Base-by-base conservation (phyloP, 2,329 filamentous ascomycete genomes). In the Cordyceps pruinosa region DNA sequence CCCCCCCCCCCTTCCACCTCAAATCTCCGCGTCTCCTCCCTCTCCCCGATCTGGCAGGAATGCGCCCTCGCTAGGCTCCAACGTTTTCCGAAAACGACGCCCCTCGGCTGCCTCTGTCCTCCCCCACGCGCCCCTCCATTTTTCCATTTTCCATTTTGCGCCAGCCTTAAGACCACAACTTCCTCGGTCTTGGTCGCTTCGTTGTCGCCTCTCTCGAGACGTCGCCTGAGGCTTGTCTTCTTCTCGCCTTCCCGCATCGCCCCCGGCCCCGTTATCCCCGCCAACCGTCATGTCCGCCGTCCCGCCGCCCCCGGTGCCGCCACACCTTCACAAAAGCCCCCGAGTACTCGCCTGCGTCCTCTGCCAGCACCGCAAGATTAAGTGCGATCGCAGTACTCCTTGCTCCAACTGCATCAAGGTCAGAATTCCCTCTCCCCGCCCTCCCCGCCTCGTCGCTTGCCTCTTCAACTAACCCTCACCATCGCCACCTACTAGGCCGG, bases 351-450 rank as follows among this genome's bases (percentile, higher is more conserved):
- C 78, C 21, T 82, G 81, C 62, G 78, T 81, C 21, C 71, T 83
- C 37, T 84, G 81, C 65, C 81, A 84, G 65, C 78, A 81, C 64
- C 77, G 82, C 64, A 84, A 85, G 70, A 84, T 84, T 69, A 83
- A 82, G 67, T 85, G 82, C 68, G 81, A 84, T 63, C 76, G 81
- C 59, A 77, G 76, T 42, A 81, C 77, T 41, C 82, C 81, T 4
- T 84, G 81, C 64, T 77, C 80, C 58, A 84, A 84, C 62, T 84
- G 81, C 62, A 69, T 79, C 66, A 84, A 84, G 76, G 81, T 84
- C 49, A 64, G 68, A 5, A 26, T 32, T 1, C 1, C 34, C 45
- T 42, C 25, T 8, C 3, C 7, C 6, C 13, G 9, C 10, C 44
- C 12, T 42, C n/a, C n/a, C 8, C 21, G 37, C 19, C n/a, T 23